A percentile compares a stretch with the other conserved stretches of the same genome.
Conservation (phyloP, 441 rosid genomes). For the Populus hybrid region DNA sequence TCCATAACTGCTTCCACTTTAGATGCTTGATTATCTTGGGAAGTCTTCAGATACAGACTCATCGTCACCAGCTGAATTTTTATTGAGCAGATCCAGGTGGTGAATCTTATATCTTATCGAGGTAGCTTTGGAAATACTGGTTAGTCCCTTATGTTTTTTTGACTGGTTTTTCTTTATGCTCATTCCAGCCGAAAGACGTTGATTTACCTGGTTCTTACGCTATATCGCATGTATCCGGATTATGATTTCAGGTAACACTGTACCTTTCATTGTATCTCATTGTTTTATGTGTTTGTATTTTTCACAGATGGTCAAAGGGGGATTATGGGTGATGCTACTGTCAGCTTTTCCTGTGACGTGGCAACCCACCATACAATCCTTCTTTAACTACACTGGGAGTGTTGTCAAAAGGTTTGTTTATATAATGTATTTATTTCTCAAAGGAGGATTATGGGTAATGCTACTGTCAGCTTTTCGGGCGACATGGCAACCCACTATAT, state of each 20-base stretch:
- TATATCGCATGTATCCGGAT: conserved; percentile 88
- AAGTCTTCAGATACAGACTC: conserved; percentile 77
- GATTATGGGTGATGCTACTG: neutral
- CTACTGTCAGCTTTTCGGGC: conserved; percentile 88
- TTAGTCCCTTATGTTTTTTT: conserved; percentile 16
- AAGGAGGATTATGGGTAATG: conserved; percentile 98
- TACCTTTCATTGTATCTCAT: conserved; percentile 14
- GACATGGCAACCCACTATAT: conserved; percentile 88
- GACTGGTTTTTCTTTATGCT: conserved; percentile 27
- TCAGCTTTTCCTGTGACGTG: neutral
- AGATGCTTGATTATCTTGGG: conserved; percentile 92
- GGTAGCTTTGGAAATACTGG: conserved; percentile 9
- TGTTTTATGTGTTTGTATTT: neutral
- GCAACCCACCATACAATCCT: neutral
- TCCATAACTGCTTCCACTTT: conserved; percentile 18
- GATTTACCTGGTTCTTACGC: conserved; percentile 92
- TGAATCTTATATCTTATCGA: conserved; percentile 12
- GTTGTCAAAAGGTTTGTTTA: neutral
- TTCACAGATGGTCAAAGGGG: neutral
- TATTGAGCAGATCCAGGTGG: conserved; percentile 91
- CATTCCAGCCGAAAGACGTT: conserved; percentile 84
- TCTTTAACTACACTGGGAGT: neutral
- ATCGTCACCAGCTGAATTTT: conserved; percentile 68
- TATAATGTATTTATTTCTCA: neutral
- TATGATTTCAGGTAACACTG: conserved; percentile 89